Conservation (phyloP, 202 grass and related monocot species). For the Cymbopogon flexuosus region DNA sequence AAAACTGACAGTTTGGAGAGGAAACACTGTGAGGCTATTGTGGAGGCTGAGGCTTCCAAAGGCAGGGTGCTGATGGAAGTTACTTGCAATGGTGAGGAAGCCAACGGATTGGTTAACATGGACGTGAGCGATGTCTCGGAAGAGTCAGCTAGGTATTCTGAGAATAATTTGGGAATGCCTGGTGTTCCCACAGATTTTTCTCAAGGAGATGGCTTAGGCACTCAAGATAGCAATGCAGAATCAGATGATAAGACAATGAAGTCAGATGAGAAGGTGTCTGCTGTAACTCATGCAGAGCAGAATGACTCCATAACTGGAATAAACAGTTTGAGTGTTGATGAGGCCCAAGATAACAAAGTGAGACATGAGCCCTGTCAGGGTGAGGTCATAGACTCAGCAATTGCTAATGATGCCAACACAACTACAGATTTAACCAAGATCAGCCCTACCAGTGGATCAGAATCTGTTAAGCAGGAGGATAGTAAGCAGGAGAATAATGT, state of each 20-base stretch:
- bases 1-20: background rate
- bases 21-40: slow-evolving; percentile 1
- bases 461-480: slow-evolving; percentile 31
- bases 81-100: slow-evolving; percentile 19
- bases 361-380: slow-evolving; percentile 1
- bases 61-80: background rate
- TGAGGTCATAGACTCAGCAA: slow-evolving; percentile 38
- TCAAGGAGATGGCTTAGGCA: slow-evolving; percentile 21
- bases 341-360: slow-evolving; percentile 22
- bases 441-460: slow-evolving; percentile 12
- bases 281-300: slow-evolving; percentile 20
- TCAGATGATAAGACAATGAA: slow-evolving; percentile 6
- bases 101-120: background rate
- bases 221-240: slow-evolving; percentile 6
- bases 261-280: slow-evolving; percentile 7
- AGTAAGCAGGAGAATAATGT: slow-evolving; percentile 27
- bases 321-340: slow-evolving; percentile 11
- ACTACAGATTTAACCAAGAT: slow-evolving; percentile 12
- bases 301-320: slow-evolving; percentile 9
- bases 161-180: slow-evolving; percentile 2
- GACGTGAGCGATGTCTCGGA: background rate
- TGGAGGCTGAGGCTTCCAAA: slow-evolving; percentile 19
- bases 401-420: slow-evolving; percentile 18
- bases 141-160: slow-evolving; percentile 19
- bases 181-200: slow-evolving; percentile 7